Evolutionary conservation across 352 stramenopile genomes (phyloP), one percentile per base, ranked within the genome.

Genomic region (Globisporangium emineosum): DNA sequence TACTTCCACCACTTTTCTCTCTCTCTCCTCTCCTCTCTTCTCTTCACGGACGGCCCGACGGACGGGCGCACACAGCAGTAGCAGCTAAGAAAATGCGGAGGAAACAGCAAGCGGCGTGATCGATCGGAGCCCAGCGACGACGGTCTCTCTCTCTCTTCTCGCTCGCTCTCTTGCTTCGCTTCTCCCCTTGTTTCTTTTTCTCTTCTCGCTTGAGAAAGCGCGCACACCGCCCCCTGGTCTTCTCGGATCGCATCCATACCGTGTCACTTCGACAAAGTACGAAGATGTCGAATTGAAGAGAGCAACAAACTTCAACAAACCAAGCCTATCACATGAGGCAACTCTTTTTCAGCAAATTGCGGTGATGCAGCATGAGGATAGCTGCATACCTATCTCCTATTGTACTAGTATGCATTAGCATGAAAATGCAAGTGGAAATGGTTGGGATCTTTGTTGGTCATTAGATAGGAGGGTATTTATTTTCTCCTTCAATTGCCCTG

Each of bases 241-340:
- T 60, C 42, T 53, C 35, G 56, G 56, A 61, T 61, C 56, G 56
- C 56, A 37, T 49, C 8, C 1, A 5, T 61, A 61, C 15, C 15
- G 56, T 27, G 9, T 17, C 2, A 37, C n/a, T 35, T n/a, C 56
- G 35, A 13, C 5, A n/a, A 61, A 52, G 56, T 61, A 27, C 56
- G 56, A 61, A 47, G 23, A 60, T 35, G 55, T 3, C 2, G 29
- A 45, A 23, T 15, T 49, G 15, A 29, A 53, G 40, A n/a, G 9
- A 47, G 47, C 25, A 55, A 55, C 17, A n/a, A 57, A 57, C 27
- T 57, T 57, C 51, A 57, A 57, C 50, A 53, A 13, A n/a, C 23
- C 3, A 55, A 35, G n/a, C n/a, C n/a, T n/a, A n/a, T n/a, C n/a
- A n/a, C n/a, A n/a, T n/a, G 32, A 37, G 17, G 0, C 51, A 57